phyloP scores from a whole-genome alignment of 2,329 filamentous ascomycete species.

The Alternaria brassicae region DNA sequence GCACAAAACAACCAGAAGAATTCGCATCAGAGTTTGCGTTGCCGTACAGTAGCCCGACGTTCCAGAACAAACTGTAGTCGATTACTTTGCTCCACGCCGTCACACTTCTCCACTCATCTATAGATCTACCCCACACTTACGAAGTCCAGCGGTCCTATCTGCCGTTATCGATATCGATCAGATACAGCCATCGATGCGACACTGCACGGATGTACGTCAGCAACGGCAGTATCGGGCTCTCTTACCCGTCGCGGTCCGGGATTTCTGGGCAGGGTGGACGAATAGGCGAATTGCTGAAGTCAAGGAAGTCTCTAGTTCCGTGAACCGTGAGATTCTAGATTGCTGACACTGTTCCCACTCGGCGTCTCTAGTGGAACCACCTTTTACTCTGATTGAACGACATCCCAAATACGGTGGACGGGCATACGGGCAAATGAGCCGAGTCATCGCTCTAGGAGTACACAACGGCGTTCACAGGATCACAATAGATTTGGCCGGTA shows the following conservation, averaged over 20 bases:
- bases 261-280: neutral
- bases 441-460: too few relatives aligned
- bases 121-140: neutral
- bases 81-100: conserved; percentile 9
- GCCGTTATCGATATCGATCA: conserved; percentile 18
- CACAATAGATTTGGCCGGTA: too few relatives aligned
- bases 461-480: too few relatives aligned
- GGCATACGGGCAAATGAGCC: too few relatives aligned
- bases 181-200: conserved; percentile 5
- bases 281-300: neutral
- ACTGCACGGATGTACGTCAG: neutral
- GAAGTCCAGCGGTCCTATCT: neutral
- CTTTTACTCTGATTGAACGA: too few relatives aligned
- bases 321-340: neutral
- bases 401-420: too few relatives aligned
- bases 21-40: conserved; percentile 7
- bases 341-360: neutral
- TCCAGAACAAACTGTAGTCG: conserved; percentile 14
- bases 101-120: neutral
- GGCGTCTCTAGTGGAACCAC: too few relatives aligned
- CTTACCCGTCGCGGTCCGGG: neutral
- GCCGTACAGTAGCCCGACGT: conserved; percentile 10
- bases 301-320: neutral
- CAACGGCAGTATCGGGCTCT: neutral
- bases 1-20: neutral